Evolutionary conservation across 202 grass and related monocot genomes (phyloP).

Genomic region (Zoysia matrella): DNA sequence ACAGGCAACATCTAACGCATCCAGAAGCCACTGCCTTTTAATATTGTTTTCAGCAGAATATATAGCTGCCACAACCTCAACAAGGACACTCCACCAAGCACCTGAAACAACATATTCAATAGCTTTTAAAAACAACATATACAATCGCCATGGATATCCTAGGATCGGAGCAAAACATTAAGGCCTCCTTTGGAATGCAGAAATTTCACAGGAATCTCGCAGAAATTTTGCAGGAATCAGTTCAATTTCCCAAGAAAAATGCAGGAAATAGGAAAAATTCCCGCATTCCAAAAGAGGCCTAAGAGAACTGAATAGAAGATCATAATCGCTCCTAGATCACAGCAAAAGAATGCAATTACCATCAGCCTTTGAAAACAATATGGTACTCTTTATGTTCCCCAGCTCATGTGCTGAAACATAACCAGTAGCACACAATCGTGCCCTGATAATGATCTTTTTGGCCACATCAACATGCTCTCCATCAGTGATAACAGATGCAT

Average conservation of each 20-base stretch:
- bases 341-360: conserved; percentile 54
- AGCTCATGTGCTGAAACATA: conserved; percentile 65
- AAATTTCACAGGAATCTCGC: too few species aligned
- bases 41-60: conserved; percentile 52
- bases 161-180: too few species aligned
- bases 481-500: conserved; percentile 41
- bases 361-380: conserved; percentile 75
- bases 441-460: conserved; percentile 73
- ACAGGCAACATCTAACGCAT: conserved; percentile 80
- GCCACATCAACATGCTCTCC: conserved; percentile 46
- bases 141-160: neutral
- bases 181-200: too few species aligned
- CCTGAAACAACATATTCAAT: conserved; percentile 52
- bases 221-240: too few species aligned
- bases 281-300: too few species aligned
- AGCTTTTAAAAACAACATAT: conserved; percentile 28
- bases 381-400: conserved; percentile 54
- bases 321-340: conserved; percentile 29
- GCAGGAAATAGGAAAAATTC: too few species aligned
- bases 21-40: conserved; percentile 88
- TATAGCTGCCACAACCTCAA: conserved; percentile 74
- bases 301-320: too few species aligned
- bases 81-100: conserved; percentile 82
- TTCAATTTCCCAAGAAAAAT: too few species aligned
- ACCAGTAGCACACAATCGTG: conserved; percentile 61